Base-by-base conservation (phyloP, 2,329 filamentous ascomycete genomes). In the Septoria petroselini region DNA sequence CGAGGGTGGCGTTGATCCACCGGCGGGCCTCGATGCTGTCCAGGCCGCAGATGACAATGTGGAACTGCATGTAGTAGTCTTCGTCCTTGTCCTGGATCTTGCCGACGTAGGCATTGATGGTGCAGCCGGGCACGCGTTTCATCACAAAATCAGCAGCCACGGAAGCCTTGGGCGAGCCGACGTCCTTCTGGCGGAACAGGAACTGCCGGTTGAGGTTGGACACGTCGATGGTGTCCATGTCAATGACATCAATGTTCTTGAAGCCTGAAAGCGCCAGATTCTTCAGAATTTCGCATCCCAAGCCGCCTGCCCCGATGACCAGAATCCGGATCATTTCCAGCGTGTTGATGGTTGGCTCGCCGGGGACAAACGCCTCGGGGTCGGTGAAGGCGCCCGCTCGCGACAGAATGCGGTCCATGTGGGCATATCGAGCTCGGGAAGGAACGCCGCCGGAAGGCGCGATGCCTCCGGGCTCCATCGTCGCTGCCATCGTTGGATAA, bases 201-300 rank as follows among this genome's bases (percentile, higher is more conserved):
- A 98, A 98, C 65, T 98, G 93, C 34, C 93, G 86, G 71, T 98
- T 98, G 17, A 98, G 79, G 68, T 98, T 98, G 42, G 91, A 96
- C 53, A 98, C 91, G 66, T 98, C 93, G 69, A 98, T 98, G 1
- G 91, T 98, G 70, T 98, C 90, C 93, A 98, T 98, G 72, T 98
- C 93, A 63, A 98, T 97, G 52, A 98, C 93, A 74, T 98, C 90
- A 60, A 98, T 96, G 64, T 95, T 83, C 70, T 87, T 94, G 75
- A 98, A 98, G 21, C 91, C 90, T 1, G 91, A 96, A 44, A 98
- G 79, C 34, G 93, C 93, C 27, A 98, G 79, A 65, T 98, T 89
- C 75, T 98, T 98, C 44, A 98, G 76, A 37, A 98, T 95, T 68
- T 98, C 93, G 64, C 93, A 98, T 58, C 93, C 93, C 52, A 98